phyloP scores from a whole-genome alignment of 352 stramenopile genomes.

The Pythium phragmitis region DNA sequence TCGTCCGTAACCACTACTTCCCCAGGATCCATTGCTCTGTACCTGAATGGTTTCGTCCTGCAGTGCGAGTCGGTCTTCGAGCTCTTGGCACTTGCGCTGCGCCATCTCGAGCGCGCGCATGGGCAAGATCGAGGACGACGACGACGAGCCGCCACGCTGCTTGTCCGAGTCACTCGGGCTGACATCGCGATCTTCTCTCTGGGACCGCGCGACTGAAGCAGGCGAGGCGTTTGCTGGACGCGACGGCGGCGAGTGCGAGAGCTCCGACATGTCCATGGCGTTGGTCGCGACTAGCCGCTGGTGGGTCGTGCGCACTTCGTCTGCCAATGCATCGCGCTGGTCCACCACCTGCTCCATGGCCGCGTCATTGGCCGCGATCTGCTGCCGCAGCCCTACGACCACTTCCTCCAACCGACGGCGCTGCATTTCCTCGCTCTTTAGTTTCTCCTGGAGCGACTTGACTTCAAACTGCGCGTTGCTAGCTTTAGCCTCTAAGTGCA shows the following conservation, averaged over 20 bases:
- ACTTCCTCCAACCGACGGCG: conserved; percentile 65
- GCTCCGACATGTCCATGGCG: conserved; percentile 66
- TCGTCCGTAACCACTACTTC: not conserved
- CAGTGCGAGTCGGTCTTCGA: conserved; percentile 67
- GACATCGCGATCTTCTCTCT: not conserved
- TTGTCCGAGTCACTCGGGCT: conserved; percentile 7
- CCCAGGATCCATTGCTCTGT: not conserved
- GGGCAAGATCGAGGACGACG: conserved; percentile 55
- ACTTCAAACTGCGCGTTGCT: conserved; percentile 69
- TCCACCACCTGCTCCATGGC: conserved; percentile 66
- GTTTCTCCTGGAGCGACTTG: conserved; percentile 58
- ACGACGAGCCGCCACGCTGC: conserved; percentile 15
- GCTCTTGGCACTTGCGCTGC: conserved; percentile 71
- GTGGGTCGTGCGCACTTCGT: conserved; percentile 65
- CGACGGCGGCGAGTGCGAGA: conserved; percentile 38
- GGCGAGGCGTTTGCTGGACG: not conserved
- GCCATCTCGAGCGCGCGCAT: conserved; percentile 64
- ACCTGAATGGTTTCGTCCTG: conserved; percentile 86
- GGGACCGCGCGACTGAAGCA: not conserved
- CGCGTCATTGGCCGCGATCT: conserved; percentile 61
- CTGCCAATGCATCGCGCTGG: conserved; percentile 69
- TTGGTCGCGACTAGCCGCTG: conserved; percentile 45
- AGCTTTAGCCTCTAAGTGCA: conserved; percentile 74
- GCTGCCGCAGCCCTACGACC: conserved; percentile 58
- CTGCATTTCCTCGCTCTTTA: conserved; percentile 52